These are phyloP conservation scores for Sclerotiophoma versabilis DNA, from an alignment of 2,329 filamentous ascomycete genomes.

Conservation along the genomic window DNA sequence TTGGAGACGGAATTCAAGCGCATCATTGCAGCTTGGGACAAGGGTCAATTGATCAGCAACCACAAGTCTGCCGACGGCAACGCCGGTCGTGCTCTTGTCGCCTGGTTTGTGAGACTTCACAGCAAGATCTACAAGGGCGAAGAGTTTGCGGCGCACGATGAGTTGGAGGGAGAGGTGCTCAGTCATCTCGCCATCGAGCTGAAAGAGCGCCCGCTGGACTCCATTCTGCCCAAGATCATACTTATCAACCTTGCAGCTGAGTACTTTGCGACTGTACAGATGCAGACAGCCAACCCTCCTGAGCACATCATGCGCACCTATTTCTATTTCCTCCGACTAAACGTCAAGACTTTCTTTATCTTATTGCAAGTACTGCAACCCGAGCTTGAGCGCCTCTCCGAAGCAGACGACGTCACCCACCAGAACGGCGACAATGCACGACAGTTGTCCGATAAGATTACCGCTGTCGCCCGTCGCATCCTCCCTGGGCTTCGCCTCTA, in stretches of 20 bases:
- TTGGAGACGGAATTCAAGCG: constrained; percentile 81
- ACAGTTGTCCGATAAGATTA: constrained; percentile 60
- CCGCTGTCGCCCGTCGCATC: constrained; percentile 65
- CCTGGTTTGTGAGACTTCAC: constrained; percentile 87
- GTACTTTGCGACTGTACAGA: constrained; percentile 69
- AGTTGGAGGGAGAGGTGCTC: constrained; percentile 85
- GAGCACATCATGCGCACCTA: constrained; percentile 52
- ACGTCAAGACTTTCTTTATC: constrained; percentile 76
- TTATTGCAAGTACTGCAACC: constrained; percentile 73
- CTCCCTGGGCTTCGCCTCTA: constrained; percentile 71
- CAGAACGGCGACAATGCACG: constrained; percentile 44
- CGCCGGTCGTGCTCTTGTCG: constrained; percentile 69
- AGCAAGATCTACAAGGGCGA: constrained; percentile 82
- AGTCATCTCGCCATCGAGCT: constrained; percentile 77
- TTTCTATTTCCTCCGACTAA: constrained; percentile 76
- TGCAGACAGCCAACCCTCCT: constrained; percentile 52
- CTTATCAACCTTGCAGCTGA: constrained; percentile 88
- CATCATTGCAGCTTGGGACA: constrained; percentile 64
- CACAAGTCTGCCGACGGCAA: constrained; percentile 52
- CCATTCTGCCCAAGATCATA: constrained; percentile 77
- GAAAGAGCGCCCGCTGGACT: constrained; percentile 70
- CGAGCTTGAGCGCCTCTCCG: constrained; percentile 69
- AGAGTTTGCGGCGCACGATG: constrained; percentile 75
- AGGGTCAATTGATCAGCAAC: constrained; percentile 59
- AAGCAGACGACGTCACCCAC: constrained; percentile 55